A percentile compares a stretch with the other conserved stretches of the same genome.
Conservation (phyloP, 768 basidiomycete species). For the Suillus brevipes region DNA sequence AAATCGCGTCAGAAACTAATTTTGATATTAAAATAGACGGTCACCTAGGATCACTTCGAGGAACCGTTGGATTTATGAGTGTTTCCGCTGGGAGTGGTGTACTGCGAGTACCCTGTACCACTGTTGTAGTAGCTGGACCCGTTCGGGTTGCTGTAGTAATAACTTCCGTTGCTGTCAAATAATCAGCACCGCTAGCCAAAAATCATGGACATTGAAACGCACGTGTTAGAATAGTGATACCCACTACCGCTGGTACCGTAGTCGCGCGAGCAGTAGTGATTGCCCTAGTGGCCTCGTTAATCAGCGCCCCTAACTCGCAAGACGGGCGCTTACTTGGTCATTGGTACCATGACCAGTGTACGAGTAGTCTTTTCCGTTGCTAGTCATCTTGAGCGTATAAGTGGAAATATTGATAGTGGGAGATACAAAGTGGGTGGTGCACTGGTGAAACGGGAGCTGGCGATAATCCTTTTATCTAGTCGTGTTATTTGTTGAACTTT, state of each 20-base stretch:
- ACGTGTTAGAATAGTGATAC: constrained; percentile 67
- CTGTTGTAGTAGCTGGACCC: constrained; percentile 61
- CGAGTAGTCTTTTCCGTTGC: constrained; percentile 32
- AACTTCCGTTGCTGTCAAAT: constrained; percentile 48
- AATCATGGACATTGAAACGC: constrained; percentile 16
- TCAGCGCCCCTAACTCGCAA: background rate
- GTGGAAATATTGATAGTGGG: background rate
- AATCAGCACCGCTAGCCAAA: background rate
- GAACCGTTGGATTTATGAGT: constrained; percentile 27
- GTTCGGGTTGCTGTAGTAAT: constrained; percentile 64
- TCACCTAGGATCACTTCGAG: constrained; percentile 22
- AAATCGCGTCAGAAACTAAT: background rate
- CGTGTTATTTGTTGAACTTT: background rate
- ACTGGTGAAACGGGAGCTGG: background rate
- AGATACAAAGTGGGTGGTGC: background rate
- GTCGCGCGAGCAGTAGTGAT: constrained; percentile 59
- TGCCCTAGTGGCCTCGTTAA: constrained; percentile 43
- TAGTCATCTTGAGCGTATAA: background rate
- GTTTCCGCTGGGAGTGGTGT: constrained; percentile 47
- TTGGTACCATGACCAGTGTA: constrained; percentile 54
- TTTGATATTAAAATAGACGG: background rate
- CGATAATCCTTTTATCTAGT: background rate
- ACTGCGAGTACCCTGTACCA: constrained; percentile 46
- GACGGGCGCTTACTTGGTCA: constrained; percentile 38
- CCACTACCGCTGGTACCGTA: constrained; percentile 42